Conservation (phyloP, 352 stramenopile species). For the Pythium scleroteichum region DNA sequence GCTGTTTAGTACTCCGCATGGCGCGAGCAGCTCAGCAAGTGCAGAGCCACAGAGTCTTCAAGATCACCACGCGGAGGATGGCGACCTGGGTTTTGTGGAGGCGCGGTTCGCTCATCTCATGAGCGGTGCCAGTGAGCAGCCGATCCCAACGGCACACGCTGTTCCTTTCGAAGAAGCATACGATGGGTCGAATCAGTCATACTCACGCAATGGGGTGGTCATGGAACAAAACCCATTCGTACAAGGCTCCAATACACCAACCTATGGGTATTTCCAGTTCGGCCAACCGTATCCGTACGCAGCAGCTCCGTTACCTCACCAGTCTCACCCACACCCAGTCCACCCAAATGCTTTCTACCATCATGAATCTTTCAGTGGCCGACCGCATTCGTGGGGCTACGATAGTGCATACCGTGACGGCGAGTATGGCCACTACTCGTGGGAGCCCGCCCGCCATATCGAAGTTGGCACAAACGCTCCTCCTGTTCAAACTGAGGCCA, state of each 20-base stretch:
- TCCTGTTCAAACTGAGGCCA: neutral
- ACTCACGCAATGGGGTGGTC: neutral
- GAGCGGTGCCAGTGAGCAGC: constrained; percentile 34
- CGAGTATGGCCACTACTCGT: constrained; percentile 10
- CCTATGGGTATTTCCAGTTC: constrained; percentile 31
- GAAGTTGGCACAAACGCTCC: too few relatives aligned
- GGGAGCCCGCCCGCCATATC: constrained; percentile 5
- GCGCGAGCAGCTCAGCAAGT: neutral
- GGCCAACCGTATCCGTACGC: constrained; percentile 24
- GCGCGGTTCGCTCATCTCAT: constrained; percentile 82
- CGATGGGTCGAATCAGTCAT: neutral
- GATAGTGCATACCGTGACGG: constrained; percentile 6
- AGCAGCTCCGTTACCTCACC: neutral
- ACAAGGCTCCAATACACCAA: neutral
- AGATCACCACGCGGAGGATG: constrained; percentile 38
- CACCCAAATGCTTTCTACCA: constrained; percentile 16
- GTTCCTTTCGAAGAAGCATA: constrained; percentile 1
- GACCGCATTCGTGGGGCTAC: constrained; percentile 14
- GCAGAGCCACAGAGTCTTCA: neutral
- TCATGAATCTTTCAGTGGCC: neutral
- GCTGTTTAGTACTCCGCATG: constrained; percentile 63
- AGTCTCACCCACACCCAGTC: neutral
- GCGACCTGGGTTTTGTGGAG: constrained; percentile 73
- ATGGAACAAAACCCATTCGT: constrained; percentile 2
- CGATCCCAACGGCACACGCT: neutral